Conservation (phyloP, 176 grass and related monocot species). For the Otatea glauca region DNA sequence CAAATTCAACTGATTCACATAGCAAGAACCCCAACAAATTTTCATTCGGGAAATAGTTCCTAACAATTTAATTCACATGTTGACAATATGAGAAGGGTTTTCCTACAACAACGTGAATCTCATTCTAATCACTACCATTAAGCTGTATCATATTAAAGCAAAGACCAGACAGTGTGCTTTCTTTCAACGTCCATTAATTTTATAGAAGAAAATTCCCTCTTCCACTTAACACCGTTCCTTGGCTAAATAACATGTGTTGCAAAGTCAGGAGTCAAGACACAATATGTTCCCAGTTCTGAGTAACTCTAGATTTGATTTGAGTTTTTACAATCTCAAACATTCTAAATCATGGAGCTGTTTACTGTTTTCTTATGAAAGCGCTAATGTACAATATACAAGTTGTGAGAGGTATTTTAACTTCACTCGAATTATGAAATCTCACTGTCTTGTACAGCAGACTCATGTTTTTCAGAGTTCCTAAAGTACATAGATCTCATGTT, state of each 20-base stretch:
- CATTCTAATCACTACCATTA: too few species aligned
- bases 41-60: background rate
- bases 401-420: background rate
- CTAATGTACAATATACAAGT: background rate
- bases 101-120: too few species aligned
- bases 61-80: too few species aligned
- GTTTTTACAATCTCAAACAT: slow-evolving; percentile 8
- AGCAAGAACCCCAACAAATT: background rate
- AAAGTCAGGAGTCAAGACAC: background rate
- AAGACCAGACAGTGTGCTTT: too few species aligned
- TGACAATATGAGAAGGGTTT: too few species aligned
- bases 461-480: background rate
- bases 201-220: too few species aligned
- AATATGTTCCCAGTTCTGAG: slow-evolving; percentile 1
- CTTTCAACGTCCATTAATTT: too few species aligned
- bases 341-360: background rate
- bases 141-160: too few species aligned
- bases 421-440: background rate
- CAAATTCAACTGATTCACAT: background rate
- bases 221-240: too few species aligned
- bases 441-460: background rate
- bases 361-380: background rate
- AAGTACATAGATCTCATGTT: background rate
- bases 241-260: too few species aligned
- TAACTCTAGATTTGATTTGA: background rate